Percentiles rank a stretch among this genome's conserved stretches.
These are phyloP conservation scores for Suillus ampliporus DNA, from an alignment of 768 basidiomycete genomes.

Conservation along the genomic window DNA sequence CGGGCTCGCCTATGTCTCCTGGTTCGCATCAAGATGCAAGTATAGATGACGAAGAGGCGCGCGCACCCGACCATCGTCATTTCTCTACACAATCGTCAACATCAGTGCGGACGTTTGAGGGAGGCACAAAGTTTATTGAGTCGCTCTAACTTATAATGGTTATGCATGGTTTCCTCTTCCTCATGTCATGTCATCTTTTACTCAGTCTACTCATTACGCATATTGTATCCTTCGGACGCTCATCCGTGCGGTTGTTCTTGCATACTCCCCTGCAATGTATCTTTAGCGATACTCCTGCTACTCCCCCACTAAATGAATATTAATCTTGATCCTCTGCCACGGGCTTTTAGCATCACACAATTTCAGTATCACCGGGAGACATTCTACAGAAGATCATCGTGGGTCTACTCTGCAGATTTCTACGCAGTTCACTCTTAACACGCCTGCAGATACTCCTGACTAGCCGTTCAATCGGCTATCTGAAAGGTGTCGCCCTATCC, in stretches of 20 bases:
- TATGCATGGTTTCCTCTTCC: not conserved
- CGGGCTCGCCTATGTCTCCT: slow-evolving; percentile 17
- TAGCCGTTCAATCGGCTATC: too few relatives aligned
- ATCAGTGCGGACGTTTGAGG: slow-evolving; percentile 45
- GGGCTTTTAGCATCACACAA: not conserved
- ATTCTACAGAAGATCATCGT: too few relatives aligned
- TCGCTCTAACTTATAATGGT: slow-evolving; percentile 31
- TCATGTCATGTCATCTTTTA: not conserved
- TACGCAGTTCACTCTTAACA: too few relatives aligned
- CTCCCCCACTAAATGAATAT: slow-evolving; percentile 1
- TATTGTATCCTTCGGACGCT: slow-evolving; percentile 4
- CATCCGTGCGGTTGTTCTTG: not conserved
- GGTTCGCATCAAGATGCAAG: slow-evolving; percentile 29
- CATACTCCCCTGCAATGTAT: not conserved
- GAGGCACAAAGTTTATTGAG: slow-evolving; percentile 58
- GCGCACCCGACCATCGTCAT: slow-evolving; percentile 22
- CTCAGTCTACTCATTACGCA: not conserved
- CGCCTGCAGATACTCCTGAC: too few relatives aligned
- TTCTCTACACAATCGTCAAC: slow-evolving; percentile 27
- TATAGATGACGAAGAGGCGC: slow-evolving; percentile 13
- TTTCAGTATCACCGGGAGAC: not conserved
- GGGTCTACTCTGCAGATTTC: too few relatives aligned
- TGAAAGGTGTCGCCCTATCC: too few relatives aligned
- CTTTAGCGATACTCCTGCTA: slow-evolving; percentile 1
- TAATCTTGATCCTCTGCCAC: not conserved